A percentile compares a stretch with the other conserved stretches of the same genome.
phyloP scores from a whole-genome alignment of 352 stramenopile genomes.

The Pythium aquatile region DNA sequence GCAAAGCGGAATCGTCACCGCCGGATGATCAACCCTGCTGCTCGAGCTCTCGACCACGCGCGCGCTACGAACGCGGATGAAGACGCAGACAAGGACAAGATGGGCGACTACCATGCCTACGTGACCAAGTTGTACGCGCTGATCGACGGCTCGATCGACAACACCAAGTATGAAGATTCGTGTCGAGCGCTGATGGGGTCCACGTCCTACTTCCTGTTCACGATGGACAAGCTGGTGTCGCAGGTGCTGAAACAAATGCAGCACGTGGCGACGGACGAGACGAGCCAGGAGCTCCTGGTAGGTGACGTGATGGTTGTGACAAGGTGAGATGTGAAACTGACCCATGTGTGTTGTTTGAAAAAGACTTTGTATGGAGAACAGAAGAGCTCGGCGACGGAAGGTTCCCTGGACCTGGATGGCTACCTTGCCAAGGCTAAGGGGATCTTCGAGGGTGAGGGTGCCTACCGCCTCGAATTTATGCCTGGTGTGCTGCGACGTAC shows the following conservation, averaged over 20 bases:
- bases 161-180: slow-evolving; percentile 87
- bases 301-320: neutral
- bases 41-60: slow-evolving; percentile 69
- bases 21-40: slow-evolving; percentile 86
- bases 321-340: neutral
- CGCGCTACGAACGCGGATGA: slow-evolving; percentile 52
- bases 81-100: slow-evolving; percentile 60
- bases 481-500: slow-evolving; percentile 77
- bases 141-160: slow-evolving; percentile 86
- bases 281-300: slow-evolving; percentile 67
- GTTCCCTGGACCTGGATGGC: slow-evolving; percentile 31
- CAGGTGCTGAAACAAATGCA: slow-evolving; percentile 90
- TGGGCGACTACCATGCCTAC: slow-evolving; percentile 85
- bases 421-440: slow-evolving; percentile 80
- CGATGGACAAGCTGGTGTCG: slow-evolving; percentile 89
- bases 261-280: slow-evolving; percentile 77
- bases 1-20: slow-evolving; percentile 82
- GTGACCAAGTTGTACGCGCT: slow-evolving; percentile 85
- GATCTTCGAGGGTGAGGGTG: slow-evolving; percentile 80
- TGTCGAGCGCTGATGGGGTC: slow-evolving; percentile 89
- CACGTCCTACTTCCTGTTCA: slow-evolving; percentile 91
- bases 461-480: slow-evolving; percentile 84
- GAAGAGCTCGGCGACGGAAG: slow-evolving; percentile 26
- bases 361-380: slow-evolving; percentile 60
- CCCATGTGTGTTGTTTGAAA: slow-evolving; percentile 22